These are phyloP conservation scores for Penicillium mononematosum DNA, from an alignment of 495 filamentous ascomycete species.

Conservation along the genomic window DNA sequence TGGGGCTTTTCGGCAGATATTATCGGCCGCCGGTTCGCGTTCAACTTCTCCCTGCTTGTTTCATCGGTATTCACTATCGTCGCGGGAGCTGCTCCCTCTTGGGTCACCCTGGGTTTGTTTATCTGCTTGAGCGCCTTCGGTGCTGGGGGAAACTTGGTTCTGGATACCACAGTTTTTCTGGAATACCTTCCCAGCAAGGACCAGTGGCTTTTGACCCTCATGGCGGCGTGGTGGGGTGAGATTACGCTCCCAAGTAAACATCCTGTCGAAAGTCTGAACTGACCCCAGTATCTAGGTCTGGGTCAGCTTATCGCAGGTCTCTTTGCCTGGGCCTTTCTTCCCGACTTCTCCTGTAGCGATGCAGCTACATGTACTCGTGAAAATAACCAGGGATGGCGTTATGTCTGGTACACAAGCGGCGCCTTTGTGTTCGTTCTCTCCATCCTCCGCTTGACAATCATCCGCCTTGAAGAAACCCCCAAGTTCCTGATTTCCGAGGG, in stretches of 20 bases:
- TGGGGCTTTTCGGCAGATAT: slow-evolving; percentile 56
- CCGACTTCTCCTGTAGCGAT: slow-evolving; percentile 37
- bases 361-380: slow-evolving; percentile 40
- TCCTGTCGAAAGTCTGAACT: background rate
- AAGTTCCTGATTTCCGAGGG: slow-evolving; percentile 68
- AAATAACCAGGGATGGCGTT: slow-evolving; percentile 57
- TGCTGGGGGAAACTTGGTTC: slow-evolving; percentile 65
- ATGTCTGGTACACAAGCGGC: slow-evolving; percentile 57
- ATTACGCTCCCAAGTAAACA: background rate
- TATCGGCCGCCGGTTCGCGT: slow-evolving; percentile 54
- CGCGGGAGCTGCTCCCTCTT: slow-evolving; percentile 49
- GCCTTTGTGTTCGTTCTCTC: slow-evolving; percentile 66
- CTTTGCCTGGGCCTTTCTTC: slow-evolving; percentile 50
- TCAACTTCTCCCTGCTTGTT: slow-evolving; percentile 52
- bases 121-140: slow-evolving; percentile 47
- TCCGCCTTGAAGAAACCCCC: slow-evolving; percentile 68
- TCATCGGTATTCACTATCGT: slow-evolving; percentile 50
- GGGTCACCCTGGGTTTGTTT: slow-evolving; percentile 49
- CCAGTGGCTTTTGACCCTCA: slow-evolving; percentile 49
- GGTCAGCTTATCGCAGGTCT: slow-evolving; percentile 36
- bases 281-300: slow-evolving; percentile 1
- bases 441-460: slow-evolving; percentile 63
- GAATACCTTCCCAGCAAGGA: slow-evolving; percentile 49
- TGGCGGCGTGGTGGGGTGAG: slow-evolving; percentile 52
- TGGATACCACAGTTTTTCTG: slow-evolving; percentile 64